Evolutionary conservation across 148 eudicot species (phyloP).

Genomic region (Selenicereus undatus): DNA sequence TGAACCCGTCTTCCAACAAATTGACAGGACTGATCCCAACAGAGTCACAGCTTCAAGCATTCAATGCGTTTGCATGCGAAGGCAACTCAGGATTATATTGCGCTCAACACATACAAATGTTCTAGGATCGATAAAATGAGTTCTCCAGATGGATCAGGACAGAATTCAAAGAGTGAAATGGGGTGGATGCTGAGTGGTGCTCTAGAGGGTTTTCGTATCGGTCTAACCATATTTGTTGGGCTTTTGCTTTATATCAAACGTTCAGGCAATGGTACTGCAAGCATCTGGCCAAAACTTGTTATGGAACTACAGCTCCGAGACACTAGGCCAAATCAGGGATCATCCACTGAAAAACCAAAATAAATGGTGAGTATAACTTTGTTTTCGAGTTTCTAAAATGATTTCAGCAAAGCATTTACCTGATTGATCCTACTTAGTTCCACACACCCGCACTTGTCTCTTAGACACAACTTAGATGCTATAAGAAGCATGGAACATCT

Average conservation of each 20-base stretch:
- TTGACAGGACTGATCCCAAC: constrained; percentile 29
- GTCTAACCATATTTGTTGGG: constrained; percentile 9
- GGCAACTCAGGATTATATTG: constrained; percentile 32
- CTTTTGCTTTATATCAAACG: constrained; percentile 14
- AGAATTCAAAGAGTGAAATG: neutral
- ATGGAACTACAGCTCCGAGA: too few relatives aligned
- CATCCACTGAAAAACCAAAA: too few relatives aligned
- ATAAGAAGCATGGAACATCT: too few relatives aligned
- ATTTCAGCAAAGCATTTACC: too few relatives aligned
- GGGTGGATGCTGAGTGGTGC: constrained; percentile 18
- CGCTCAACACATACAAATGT: neutral
- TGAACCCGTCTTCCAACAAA: constrained; percentile 29
- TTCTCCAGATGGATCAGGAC: neutral
- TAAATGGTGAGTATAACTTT: too few relatives aligned
- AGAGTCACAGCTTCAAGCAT: constrained; percentile 24
- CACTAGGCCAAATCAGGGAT: too few relatives aligned
- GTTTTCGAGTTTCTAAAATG: too few relatives aligned
- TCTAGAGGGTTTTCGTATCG: constrained; percentile 13
- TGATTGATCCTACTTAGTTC: too few relatives aligned
- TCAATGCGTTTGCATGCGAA: constrained; percentile 19
- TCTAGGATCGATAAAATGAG: neutral
- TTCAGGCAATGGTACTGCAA: constrained; percentile 21
- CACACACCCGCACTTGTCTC: too few relatives aligned
- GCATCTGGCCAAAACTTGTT: constrained; percentile 10
- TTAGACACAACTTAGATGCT: too few relatives aligned